Base-by-base conservation (phyloP, 1,284 basidiomycete species). In the Marasmius sp. region DNA sequence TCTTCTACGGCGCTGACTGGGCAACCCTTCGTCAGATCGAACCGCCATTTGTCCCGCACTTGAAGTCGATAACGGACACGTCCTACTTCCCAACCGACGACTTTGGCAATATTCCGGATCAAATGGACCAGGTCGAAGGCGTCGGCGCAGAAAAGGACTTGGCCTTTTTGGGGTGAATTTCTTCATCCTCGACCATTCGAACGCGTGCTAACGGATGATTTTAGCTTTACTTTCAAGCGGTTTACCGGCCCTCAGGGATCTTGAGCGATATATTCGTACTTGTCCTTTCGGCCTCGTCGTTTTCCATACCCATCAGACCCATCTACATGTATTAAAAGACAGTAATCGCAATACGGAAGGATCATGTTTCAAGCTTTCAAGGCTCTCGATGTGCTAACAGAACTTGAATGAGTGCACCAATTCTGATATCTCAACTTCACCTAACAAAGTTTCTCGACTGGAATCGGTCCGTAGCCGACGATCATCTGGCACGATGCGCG, bases 1-100 rank as follows among this genome's bases (percentile, higher is more conserved):
- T 98, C 86, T 98, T 98, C 80, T 94, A 91, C 68, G 97, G 97
- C 41, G 97, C 97, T 22, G 96, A 97, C 77, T 99, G 96, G 96
- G 81, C 83, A 36, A 85, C 89, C 3, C 90, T 99, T 72, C 88
- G 96, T 41, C 86, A 93, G 65, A 98, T 98, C 65, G 94, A 97
- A 68, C 94, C 95, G 33, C 97, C 97, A 0, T 98, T 98, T 73
- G 93, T 98, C 22, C 97, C 97, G 3, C 93, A 91, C 64, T 82
- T 99, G 55, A 91, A 92, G 66, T 95, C 92, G 37, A 91, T 94
- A 71, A 97, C 95, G 22, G 96, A 98, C 72, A 98, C 95, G 1
- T 93, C 90, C 8, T 98, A 98, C 79, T 98, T 98, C 88, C 96
- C 96, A 1, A 96, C 94, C 22, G 96, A 98, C 68, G 97, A 98